phyloP scores from a whole-genome alignment of 2,329 filamentous ascomycete genomes.

The Didymella exigua region DNA sequence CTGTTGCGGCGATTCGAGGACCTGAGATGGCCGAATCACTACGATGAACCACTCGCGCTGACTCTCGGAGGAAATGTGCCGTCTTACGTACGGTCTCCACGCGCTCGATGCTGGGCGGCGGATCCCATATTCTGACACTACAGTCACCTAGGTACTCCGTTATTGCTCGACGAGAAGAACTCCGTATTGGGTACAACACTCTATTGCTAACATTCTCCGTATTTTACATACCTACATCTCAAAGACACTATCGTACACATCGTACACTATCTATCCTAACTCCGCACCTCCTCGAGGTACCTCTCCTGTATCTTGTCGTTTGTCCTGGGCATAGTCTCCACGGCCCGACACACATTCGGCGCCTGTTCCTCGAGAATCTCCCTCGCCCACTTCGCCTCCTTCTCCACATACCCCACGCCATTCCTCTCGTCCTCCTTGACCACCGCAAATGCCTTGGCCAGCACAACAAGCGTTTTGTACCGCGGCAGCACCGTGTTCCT shows the following conservation, averaged over 20 bases:
- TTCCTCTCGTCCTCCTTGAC: slow-evolving; percentile 45
- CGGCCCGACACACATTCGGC: slow-evolving; percentile 49
- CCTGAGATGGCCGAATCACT: background rate
- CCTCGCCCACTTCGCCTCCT: slow-evolving; percentile 27
- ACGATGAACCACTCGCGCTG: background rate
- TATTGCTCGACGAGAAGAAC: background rate
- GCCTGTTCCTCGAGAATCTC: slow-evolving; percentile 43
- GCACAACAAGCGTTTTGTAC: slow-evolving; percentile 52
- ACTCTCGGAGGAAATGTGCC: background rate
- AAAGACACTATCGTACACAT: background rate
- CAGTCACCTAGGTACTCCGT: background rate
- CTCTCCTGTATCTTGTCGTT: slow-evolving; percentile 39
- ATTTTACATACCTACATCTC: background rate
- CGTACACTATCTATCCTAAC: background rate
- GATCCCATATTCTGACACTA: background rate
- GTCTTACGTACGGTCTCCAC: background rate
- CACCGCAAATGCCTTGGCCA: slow-evolving; percentile 47
- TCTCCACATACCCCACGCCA: slow-evolving; percentile 32
- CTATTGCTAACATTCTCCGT: background rate
- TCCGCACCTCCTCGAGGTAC: slow-evolving; percentile 23
- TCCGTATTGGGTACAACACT: background rate
- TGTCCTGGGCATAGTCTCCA: slow-evolving; percentile 52
- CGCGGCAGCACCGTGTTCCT: slow-evolving; percentile 43
- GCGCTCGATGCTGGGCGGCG: background rate
- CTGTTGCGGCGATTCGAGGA: background rate